A percentile compares a stretch with the other conserved stretches of the same genome.
Conservation (phyloP, 2,329 filamentous ascomycete species). For the Botrytis deweyae region DNA sequence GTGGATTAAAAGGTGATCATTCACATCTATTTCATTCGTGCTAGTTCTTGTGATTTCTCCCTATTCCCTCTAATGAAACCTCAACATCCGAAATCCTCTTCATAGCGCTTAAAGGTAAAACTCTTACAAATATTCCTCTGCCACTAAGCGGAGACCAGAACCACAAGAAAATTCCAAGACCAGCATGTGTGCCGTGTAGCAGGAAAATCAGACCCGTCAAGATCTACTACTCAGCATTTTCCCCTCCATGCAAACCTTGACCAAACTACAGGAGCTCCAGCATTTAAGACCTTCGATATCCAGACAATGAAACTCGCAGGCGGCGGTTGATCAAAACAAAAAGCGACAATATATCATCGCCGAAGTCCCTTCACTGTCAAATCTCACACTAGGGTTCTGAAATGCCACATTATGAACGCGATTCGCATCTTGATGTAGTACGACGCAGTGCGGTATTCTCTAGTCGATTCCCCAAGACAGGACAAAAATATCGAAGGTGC, state of each 20-base stretch:
- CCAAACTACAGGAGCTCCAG: not conserved
- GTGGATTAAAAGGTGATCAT: not conserved
- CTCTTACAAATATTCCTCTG: not conserved
- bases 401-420: not conserved
- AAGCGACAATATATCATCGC: not conserved
- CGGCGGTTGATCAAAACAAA: not conserved
- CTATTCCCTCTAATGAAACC: rapidly evolving
- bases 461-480: not conserved
- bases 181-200: not conserved
- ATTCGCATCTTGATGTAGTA: not conserved
- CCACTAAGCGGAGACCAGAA: no score
- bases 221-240: not conserved
- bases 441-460: not conserved
- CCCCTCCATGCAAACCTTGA: not conserved
- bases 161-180: no score
- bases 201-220: not conserved
- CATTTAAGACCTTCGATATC: rapidly evolving
- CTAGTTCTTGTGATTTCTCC: not conserved
- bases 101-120: not conserved
- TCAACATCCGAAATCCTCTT: not conserved
- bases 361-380: not conserved
- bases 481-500: not conserved
- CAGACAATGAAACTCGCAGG: not conserved
- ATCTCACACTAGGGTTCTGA: not conserved
- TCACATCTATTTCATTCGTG: not conserved